Evolutionary conservation across 1,139 yeast genomes (phyloP).

Genomic region (Yamadazyma aaseri): DNA sequence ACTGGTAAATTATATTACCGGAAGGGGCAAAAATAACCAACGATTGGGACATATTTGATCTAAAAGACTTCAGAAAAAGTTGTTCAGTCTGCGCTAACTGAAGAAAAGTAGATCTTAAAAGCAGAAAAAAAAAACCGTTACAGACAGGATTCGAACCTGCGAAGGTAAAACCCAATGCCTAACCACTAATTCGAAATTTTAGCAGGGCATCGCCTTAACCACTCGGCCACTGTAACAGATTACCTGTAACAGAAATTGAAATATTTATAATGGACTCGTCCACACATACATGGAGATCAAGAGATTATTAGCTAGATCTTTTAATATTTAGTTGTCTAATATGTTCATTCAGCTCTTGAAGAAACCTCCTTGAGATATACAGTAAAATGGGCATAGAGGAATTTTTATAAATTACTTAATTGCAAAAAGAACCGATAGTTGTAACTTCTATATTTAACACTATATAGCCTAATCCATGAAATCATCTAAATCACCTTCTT

Average conservation of each 20-base stretch:
- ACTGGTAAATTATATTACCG: constrained; percentile 39
- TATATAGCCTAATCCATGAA: constrained; percentile 50
- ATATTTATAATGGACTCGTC: too few relatives aligned
- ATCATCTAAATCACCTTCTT: constrained; percentile 51
- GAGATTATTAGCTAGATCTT: too few relatives aligned
- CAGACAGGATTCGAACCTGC: constrained; percentile 92
- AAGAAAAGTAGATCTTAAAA: not conserved
- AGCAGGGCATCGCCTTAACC: constrained; percentile 90
- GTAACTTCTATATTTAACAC: too few relatives aligned
- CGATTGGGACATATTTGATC: constrained; percentile 26
- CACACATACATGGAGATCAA: too few relatives aligned
- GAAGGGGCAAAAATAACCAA: constrained; percentile 38
- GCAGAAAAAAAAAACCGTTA: constrained; percentile 53
- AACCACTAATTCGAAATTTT: constrained; percentile 9
- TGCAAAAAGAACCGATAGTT: too few relatives aligned
- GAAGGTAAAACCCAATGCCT: constrained; percentile 85
- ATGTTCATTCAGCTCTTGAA: too few relatives aligned
- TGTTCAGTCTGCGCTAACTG: not conserved
- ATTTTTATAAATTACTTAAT: too few relatives aligned
- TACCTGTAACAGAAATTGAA: too few relatives aligned
- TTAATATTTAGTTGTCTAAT: too few relatives aligned
- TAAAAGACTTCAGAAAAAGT: not conserved
- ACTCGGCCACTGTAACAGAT: constrained; percentile 75
- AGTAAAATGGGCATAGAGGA: too few relatives aligned
- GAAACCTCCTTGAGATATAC: too few relatives aligned